phyloP scores from a whole-genome alignment of 257 asterid genomes.

The Gentiana straminea region DNA sequence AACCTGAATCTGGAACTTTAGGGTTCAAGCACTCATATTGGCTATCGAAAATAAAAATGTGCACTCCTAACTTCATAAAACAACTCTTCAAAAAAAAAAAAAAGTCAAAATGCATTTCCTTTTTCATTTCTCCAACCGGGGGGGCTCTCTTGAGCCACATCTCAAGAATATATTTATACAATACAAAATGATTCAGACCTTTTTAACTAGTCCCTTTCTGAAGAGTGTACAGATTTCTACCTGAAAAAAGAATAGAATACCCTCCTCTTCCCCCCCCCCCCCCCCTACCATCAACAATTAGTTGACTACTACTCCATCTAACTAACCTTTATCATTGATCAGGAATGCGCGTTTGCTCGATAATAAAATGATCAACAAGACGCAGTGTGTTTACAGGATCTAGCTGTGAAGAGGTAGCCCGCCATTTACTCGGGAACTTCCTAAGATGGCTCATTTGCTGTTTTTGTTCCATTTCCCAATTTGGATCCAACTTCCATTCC shows the following conservation, averaged over 20 bases:
- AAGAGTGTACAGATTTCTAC: neutral
- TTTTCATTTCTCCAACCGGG: neutral
- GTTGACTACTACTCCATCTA: constrained; percentile 25
- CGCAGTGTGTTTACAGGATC: constrained; percentile 69
- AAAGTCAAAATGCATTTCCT: neutral
- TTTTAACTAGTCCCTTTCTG: neutral
- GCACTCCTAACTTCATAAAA: too few species aligned
- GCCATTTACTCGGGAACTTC: constrained; percentile 88
- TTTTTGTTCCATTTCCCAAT: constrained; percentile 68
- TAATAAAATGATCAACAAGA: constrained; percentile 69
- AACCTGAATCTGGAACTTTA: too few species aligned
- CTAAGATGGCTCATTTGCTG: constrained; percentile 45
- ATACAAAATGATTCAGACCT: neutral
- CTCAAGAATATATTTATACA: constrained; percentile 1
- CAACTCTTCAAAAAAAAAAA: neutral
- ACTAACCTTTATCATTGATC: constrained; percentile 12
- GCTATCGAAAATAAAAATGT: too few species aligned
- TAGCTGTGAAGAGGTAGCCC: constrained; percentile 49
- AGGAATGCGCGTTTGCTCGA: constrained; percentile 38
- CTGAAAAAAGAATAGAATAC: neutral
- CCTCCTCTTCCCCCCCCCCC: neutral
- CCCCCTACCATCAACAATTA: constrained; percentile 28
- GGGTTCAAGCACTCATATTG: too few species aligned
- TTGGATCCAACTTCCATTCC: constrained; percentile 90
- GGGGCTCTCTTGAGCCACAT: neutral